These are phyloP conservation scores for Pilatotrama ljubarskyi DNA, from an alignment of 768 basidiomycete genomes.

Conservation along the genomic window DNA sequence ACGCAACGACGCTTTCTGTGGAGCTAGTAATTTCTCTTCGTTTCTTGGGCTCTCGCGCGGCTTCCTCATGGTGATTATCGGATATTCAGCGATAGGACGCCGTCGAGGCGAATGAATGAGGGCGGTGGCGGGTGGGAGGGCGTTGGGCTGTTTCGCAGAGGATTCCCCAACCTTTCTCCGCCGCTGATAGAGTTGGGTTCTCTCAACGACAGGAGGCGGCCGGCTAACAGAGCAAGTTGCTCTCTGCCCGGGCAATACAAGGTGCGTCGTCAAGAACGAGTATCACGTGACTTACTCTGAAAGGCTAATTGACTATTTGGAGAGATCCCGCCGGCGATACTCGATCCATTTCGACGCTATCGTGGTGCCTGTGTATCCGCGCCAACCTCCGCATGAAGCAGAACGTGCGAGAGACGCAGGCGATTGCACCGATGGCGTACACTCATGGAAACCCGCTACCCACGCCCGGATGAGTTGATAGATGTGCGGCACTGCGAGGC, in stretches of 20 bases:
- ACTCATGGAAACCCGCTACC: slow-evolving; percentile 6
- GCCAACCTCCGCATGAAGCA: not conserved
- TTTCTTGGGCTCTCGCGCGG: not conserved
- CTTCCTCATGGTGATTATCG: slow-evolving; percentile 18
- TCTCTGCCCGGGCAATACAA: not conserved
- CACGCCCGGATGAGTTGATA: slow-evolving; percentile 4
- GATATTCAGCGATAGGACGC: slow-evolving; percentile 15
- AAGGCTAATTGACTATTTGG: slow-evolving; percentile 22
- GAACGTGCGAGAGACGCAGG: slow-evolving; percentile 9
- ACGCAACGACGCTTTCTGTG: not conserved
- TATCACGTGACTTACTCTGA: slow-evolving; percentile 19
- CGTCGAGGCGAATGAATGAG: slow-evolving; percentile 10
- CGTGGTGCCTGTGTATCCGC: slow-evolving; percentile 9
- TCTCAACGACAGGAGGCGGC: slow-evolving; percentile 3
- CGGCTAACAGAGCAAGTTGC: slow-evolving; percentile 2
- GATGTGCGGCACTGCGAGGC: slow-evolving; percentile 5
- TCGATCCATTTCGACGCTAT: slow-evolving; percentile 10
- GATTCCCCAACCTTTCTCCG: slow-evolving; percentile 24
- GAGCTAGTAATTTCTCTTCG: not conserved
- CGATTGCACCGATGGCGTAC: slow-evolving; percentile 13
- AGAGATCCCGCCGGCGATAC: slow-evolving; percentile 15
- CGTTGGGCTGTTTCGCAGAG: slow-evolving; percentile 18
- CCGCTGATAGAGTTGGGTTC: slow-evolving; percentile 17
- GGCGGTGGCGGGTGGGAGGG: slow-evolving; percentile 17
- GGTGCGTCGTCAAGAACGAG: slow-evolving; percentile 11